Conservation (phyloP, 257 asterid species). For the Solanum acaule region DNA sequence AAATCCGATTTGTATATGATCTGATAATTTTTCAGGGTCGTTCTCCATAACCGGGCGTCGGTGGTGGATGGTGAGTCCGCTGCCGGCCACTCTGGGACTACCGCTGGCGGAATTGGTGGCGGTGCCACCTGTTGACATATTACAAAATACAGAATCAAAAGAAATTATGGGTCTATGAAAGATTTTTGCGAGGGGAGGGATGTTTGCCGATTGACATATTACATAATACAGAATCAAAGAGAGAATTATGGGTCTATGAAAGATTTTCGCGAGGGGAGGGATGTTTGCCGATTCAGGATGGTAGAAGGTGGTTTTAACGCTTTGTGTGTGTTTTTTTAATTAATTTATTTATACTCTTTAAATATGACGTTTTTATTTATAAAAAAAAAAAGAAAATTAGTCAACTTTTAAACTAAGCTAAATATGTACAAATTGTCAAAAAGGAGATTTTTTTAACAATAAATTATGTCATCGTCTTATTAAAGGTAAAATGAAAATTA, state of each 20-base stretch:
- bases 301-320: background rate
- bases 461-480: background rate
- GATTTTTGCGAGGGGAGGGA: background rate
- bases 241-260: background rate
- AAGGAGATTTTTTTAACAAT: background rate
- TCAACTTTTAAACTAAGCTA: background rate
- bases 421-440: background rate
- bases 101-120: slow-evolving; percentile 15
- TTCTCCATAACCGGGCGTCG: slow-evolving; percentile 60
- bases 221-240: background rate
- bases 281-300: background rate
- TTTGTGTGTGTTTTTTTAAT: background rate
- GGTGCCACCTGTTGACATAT: slow-evolving; percentile 51
- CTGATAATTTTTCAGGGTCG: slow-evolving; percentile 34
- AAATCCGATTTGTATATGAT: background rate
- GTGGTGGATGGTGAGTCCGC: slow-evolving; percentile 35
- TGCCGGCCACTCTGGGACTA: background rate
- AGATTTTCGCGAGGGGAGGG: background rate
- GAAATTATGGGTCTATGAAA: background rate
- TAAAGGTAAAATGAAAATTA: background rate
- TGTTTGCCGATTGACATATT: slow-evolving; percentile 27
- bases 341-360: background rate
- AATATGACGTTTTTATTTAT: too few relatives aligned
- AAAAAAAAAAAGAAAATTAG: too few relatives aligned
- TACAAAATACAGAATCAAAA: background rate